phyloP scores from a whole-genome alignment of 352 stramenopile species.

The Thalassiosira mediterranea region DNA sequence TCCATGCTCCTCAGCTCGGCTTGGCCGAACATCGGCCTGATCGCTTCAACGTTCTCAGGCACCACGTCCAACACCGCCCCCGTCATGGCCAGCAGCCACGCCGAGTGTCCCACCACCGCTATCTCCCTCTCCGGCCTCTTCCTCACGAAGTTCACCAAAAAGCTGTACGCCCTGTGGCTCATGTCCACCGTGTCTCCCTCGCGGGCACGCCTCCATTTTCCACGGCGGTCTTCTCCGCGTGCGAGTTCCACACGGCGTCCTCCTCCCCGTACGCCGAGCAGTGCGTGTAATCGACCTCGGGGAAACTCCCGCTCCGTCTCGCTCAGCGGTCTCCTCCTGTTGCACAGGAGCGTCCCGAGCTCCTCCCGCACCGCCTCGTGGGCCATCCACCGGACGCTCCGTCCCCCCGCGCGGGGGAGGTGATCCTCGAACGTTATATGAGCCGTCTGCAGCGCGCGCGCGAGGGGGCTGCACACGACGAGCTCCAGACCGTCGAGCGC shows the following conservation, averaged over 20 bases:
- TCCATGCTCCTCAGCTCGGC: slow-evolving; percentile 44
- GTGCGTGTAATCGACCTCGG: slow-evolving; percentile 37
- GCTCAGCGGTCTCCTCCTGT: slow-evolving; percentile 42
- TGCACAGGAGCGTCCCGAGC: slow-evolving; percentile 50
- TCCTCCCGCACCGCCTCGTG: slow-evolving; percentile 49
- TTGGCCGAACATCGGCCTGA: slow-evolving; percentile 43
- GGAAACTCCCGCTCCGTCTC: slow-evolving; percentile 38
- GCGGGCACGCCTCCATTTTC: slow-evolving; percentile 13
- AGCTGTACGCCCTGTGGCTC: slow-evolving; percentile 34
- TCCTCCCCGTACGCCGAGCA: slow-evolving; percentile 21
- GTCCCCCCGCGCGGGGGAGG: slow-evolving; percentile 2
- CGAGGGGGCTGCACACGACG: slow-evolving; percentile 44
- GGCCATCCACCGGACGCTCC: slow-evolving; percentile 29
- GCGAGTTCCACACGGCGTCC: slow-evolving; percentile 35
- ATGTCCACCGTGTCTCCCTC: slow-evolving; percentile 41
- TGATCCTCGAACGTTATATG: slow-evolving; percentile 50
- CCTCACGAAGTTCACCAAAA: slow-evolving; percentile 38
- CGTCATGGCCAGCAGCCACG: slow-evolving; percentile 53
- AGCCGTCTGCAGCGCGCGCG: slow-evolving; percentile 45
- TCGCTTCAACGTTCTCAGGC: neutral
- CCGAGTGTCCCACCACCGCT: slow-evolving; percentile 47
- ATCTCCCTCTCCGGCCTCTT: slow-evolving; percentile 38
- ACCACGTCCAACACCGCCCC: slow-evolving; percentile 55
- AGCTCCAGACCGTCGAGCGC: slow-evolving; percentile 32
- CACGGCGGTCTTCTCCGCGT: slow-evolving; percentile 10